phyloP scores from a whole-genome alignment of 2,329 filamentous ascomycete genomes.

The Fusarium xyrophilum region DNA sequence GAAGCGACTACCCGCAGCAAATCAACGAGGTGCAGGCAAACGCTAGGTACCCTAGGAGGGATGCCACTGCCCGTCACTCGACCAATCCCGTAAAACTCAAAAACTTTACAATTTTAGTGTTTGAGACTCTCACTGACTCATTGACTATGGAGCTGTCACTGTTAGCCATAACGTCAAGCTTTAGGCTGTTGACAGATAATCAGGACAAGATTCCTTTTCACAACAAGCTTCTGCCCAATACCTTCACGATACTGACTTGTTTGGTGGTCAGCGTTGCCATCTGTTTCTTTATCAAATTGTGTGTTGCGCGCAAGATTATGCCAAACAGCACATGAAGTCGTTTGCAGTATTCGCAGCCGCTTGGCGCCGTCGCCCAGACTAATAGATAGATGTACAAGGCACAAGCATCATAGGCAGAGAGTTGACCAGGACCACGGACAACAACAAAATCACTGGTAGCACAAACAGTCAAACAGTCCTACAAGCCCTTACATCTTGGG shows the following conservation, averaged over 20 bases:
- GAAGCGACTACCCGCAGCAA: not conserved
- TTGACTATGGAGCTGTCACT: fast-evolving
- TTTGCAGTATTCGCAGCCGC: not conserved
- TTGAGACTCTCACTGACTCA: fast-evolving
- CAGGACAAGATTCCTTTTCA: not conserved
- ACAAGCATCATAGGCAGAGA: too few species aligned
- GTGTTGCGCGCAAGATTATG: too few species aligned
- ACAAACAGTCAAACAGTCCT: not conserved
- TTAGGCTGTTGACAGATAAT: not conserved
- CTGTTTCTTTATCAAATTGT: too few species aligned
- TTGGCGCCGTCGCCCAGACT: too few species aligned
- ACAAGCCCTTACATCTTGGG: not conserved
- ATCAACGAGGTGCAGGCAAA: not conserved
- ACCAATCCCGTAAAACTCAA: too few species aligned
- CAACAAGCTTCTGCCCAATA: not conserved
- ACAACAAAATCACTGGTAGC: too few species aligned
- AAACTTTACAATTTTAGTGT: too few species aligned
- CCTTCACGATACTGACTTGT: not conserved
- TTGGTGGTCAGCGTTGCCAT: not conserved
- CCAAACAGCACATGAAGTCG: not conserved
- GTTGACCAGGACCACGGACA: too few species aligned
- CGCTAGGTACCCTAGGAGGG: not conserved
- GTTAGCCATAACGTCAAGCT: not conserved
- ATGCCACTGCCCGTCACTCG: not conserved
- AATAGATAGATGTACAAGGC: too few species aligned